Percentiles rank a stretch among this genome's conserved stretches.
Conservation (phyloP, 148 eudicot genomes). For the Nepenthes gracilis region DNA sequence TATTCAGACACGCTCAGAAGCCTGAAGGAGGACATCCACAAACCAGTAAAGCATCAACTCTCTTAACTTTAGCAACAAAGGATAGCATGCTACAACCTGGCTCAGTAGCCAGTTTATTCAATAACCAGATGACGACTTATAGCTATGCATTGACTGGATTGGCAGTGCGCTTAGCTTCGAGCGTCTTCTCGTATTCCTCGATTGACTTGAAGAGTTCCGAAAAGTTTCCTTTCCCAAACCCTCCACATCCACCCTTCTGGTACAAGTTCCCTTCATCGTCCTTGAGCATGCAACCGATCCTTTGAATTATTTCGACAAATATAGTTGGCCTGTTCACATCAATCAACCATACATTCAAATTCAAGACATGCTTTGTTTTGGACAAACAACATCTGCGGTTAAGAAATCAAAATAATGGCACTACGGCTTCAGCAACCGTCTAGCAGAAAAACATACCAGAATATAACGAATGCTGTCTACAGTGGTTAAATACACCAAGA, state of each 20-base stretch:
- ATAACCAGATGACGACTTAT: too few relatives aligned
- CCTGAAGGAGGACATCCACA: too few relatives aligned
- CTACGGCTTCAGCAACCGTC: background rate
- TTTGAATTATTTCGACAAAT: slow-evolving; percentile 86
- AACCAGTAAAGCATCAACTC: too few relatives aligned
- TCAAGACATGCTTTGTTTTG: background rate
- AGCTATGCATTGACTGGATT: slow-evolving; percentile 18
- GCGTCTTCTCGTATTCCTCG: slow-evolving; percentile 93
- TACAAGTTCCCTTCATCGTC: slow-evolving; percentile 54
- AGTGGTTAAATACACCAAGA: too few relatives aligned
- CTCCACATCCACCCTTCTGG: slow-evolving; percentile 95
- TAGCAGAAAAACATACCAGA: too few relatives aligned
- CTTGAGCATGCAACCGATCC: slow-evolving; percentile 85
- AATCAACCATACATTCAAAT: background rate
- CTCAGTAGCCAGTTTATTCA: too few relatives aligned
- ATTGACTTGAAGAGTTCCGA: slow-evolving; percentile 93
- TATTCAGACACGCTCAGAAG: too few relatives aligned
- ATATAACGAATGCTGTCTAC: too few relatives aligned
- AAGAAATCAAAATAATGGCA: background rate
- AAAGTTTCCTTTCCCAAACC: slow-evolving; percentile 97
- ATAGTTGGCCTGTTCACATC: slow-evolving; percentile 69
- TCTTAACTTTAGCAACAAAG: too few relatives aligned
- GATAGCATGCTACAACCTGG: too few relatives aligned
- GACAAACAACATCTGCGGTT: too few relatives aligned
- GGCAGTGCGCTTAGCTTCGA: slow-evolving; percentile 43